Evolutionary conservation across 2,329 filamentous ascomycete genomes (phyloP).

Genomic region (Penicillium psychrosexuale): DNA sequence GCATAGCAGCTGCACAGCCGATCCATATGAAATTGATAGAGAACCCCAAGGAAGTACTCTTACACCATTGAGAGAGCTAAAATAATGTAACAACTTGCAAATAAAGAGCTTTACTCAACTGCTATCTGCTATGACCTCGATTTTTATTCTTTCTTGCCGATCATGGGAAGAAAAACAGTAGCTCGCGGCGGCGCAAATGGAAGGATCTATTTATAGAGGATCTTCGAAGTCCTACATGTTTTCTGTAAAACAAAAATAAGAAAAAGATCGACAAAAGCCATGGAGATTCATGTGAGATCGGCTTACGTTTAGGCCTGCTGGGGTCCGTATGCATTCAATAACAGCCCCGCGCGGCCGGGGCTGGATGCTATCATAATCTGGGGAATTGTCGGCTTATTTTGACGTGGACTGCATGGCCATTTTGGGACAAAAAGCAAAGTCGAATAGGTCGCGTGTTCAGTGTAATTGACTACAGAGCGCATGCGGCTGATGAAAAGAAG

Average conservation of each 20-base stretch:
- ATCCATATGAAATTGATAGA: not conserved
- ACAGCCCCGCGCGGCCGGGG: not conserved
- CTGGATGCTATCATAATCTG: not conserved
- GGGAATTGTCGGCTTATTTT: not conserved
- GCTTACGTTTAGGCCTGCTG: not conserved
- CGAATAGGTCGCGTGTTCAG: not conserved
- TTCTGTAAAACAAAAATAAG: not conserved
- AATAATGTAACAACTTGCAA: not conserved
- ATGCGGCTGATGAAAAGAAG: not conserved
- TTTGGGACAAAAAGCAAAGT: not conserved
- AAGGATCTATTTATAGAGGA: not conserved
- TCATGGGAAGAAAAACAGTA: not conserved
- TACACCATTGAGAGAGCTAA: too few relatives aligned
- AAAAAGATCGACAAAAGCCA: not conserved
- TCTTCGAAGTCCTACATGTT: not conserved
- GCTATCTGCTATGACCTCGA: not conserved
- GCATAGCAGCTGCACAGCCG: not conserved
- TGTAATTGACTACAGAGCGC: not conserved
- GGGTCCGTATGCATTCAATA: not conserved
- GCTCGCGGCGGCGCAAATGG: not conserved
- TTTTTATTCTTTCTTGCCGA: not conserved
- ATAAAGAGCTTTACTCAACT: not conserved
- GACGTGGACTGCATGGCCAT: not conserved
- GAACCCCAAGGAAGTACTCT: not conserved
- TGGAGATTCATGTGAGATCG: not conserved